phyloP scores from a whole-genome alignment of 306 rosid species.

The Urtica urens region DNA sequence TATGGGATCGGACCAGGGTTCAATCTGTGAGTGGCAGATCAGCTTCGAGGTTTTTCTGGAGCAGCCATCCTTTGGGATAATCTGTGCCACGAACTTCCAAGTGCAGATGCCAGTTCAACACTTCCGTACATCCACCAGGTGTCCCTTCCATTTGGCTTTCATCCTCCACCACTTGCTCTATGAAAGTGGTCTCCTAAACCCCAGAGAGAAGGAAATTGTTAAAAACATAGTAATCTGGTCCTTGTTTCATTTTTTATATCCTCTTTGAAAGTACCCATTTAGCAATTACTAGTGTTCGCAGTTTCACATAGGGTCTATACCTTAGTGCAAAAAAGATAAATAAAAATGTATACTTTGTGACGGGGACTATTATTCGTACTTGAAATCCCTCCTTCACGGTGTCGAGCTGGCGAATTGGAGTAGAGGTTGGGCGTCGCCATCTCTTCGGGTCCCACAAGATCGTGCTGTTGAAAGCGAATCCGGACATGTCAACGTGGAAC shows the following conservation, averaged over 20 bases:
- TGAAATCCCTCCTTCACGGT: constrained; percentile 95
- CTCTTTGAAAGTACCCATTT: too few relatives aligned
- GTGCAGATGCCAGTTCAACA: constrained; percentile 97
- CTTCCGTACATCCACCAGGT: constrained; percentile 49
- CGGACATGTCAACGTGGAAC: constrained; percentile 99
- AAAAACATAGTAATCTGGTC: neutral
- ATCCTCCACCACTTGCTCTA: constrained; percentile 82
- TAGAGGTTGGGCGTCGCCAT: constrained; percentile 65
- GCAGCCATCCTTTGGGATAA: constrained; percentile 86
- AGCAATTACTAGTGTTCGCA: too few relatives aligned
- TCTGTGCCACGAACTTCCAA: constrained; percentile 35
- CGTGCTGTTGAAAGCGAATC: constrained; percentile 96
- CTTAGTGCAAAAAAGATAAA: constrained; percentile 9
- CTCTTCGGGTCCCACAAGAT: constrained; percentile 91
- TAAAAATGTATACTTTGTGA: neutral
- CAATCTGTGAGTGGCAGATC: constrained; percentile 48
- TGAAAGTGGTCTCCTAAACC: constrained; percentile 89
- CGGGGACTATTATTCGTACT: constrained; percentile 35
- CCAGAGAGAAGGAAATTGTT: constrained; percentile 12
- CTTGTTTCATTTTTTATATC: too few relatives aligned
- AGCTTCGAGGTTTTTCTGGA: constrained; percentile 60
- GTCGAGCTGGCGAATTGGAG: constrained; percentile 68
- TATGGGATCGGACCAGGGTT: constrained; percentile 15
- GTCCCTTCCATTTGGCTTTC: constrained; percentile 88
- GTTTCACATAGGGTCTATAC: too few relatives aligned